Conservation (phyloP, 345 rosid species). For the Salix caprea region DNA sequence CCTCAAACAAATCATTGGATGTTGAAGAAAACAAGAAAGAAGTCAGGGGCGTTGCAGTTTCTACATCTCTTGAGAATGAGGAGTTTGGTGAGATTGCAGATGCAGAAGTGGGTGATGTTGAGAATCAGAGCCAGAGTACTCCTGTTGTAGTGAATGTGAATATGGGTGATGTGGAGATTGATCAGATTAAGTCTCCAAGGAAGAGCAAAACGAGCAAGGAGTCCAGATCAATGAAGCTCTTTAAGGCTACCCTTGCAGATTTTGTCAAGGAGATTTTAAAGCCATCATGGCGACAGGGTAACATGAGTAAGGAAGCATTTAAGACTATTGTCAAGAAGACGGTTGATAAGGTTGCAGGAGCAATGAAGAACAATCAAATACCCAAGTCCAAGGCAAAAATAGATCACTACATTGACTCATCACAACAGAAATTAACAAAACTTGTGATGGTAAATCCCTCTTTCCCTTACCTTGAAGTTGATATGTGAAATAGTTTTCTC, state of each 20-base stretch:
- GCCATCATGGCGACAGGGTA: slow-evolving; percentile 92
- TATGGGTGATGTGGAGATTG: slow-evolving; percentile 48
- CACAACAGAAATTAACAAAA: slow-evolving; percentile 71
- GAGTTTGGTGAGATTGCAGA: slow-evolving; percentile 72
- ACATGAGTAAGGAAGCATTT: slow-evolving; percentile 94
- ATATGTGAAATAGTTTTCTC: background rate
- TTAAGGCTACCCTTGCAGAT: slow-evolving; percentile 67
- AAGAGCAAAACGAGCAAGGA: slow-evolving; percentile 58
- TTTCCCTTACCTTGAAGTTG: background rate
- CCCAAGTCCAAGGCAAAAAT: slow-evolving; percentile 84
- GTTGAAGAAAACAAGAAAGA: slow-evolving; percentile 53
- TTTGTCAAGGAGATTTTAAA: slow-evolving; percentile 89
- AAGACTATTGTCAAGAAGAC: slow-evolving; percentile 89
- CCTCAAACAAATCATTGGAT: slow-evolving; percentile 52
- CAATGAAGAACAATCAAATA: slow-evolving; percentile 65
- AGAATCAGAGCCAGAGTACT: slow-evolving; percentile 48
- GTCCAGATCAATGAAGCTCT: slow-evolving; percentile 62
- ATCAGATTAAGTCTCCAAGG: slow-evolving; percentile 47
- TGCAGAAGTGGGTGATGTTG: slow-evolving; percentile 55
- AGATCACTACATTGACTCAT: slow-evolving; percentile 67
- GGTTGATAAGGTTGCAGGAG: slow-evolving; percentile 80
- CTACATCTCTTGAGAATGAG: slow-evolving; percentile 41
- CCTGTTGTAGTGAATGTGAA: slow-evolving; percentile 28
- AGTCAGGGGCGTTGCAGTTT: slow-evolving; percentile 34
- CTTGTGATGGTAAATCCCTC: slow-evolving; percentile 73